Evolutionary conservation across 805 yeast genomes (phyloP).

Genomic region (Candida krabiensis): DNA sequence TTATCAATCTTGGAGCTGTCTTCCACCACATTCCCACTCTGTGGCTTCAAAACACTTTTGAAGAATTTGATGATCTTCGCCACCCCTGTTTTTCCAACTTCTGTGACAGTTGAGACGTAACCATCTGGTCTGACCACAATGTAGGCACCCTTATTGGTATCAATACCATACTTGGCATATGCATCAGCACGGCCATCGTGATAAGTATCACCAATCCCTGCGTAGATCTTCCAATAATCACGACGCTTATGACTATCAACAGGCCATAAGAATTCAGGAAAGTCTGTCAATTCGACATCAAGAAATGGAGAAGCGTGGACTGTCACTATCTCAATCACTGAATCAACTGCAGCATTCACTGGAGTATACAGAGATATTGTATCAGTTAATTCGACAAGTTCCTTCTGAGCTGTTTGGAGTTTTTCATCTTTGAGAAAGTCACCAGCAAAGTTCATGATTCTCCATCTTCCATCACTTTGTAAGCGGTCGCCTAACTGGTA

Average conservation of each 20-base stretch:
- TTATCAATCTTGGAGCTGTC: slow-evolving; percentile 9
- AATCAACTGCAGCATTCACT: slow-evolving; percentile 23
- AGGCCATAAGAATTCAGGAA: slow-evolving; percentile 30
- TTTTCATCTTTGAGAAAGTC: slow-evolving; percentile 16
- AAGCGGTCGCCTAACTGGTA: slow-evolving; percentile 24
- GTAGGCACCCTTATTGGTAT: slow-evolving; percentile 24
- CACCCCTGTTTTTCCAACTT: slow-evolving; percentile 21
- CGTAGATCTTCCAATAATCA: slow-evolving; percentile 32
- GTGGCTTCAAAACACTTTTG: slow-evolving; percentile 16
- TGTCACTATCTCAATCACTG: slow-evolving; percentile 30
- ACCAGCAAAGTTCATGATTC: slow-evolving; percentile 31
- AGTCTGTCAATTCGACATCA: slow-evolving; percentile 26
- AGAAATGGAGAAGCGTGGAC: slow-evolving; percentile 24
- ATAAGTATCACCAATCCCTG: slow-evolving; percentile 28
- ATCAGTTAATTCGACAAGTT: slow-evolving; percentile 11
- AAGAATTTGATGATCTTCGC: slow-evolving; percentile 23
- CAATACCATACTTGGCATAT: slow-evolving; percentile 30
- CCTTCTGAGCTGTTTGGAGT: slow-evolving; percentile 7
- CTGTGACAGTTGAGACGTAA: slow-evolving; percentile 29
- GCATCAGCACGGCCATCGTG: slow-evolving; percentile 31
- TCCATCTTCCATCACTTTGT: slow-evolving; percentile 33
- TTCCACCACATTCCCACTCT: slow-evolving; percentile 6
- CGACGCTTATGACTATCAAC: slow-evolving; percentile 22
- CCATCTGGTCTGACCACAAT: slow-evolving; percentile 36
- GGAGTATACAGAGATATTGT: slow-evolving; percentile 28